Evolutionary conservation across 179 eudicot genomes (phyloP).

Genomic region (Silene noctiflora): DNA sequence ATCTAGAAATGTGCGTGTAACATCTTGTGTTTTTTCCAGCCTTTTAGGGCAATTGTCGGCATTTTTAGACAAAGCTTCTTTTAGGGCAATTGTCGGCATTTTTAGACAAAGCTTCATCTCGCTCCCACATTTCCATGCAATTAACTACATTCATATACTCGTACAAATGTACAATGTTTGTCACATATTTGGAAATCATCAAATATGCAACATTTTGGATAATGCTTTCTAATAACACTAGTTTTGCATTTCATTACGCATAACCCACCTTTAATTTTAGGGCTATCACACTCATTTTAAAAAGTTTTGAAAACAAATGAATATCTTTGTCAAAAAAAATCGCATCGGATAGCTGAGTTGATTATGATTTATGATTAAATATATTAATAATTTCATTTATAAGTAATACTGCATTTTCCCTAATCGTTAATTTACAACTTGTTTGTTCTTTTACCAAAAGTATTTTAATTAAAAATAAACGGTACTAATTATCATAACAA

Average conservation of each 20-base stretch:
- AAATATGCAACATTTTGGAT: constrained; percentile 18
- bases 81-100: constrained; percentile 17
- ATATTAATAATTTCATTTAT: too few relatives aligned
- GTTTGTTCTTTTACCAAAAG: too few relatives aligned
- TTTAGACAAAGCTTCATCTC: constrained; percentile 6
- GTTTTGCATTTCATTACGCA: constrained; percentile 4
- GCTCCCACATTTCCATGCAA: constrained; percentile 20
- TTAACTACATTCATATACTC: neutral
- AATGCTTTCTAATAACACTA: neutral
- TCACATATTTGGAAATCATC: constrained; percentile 11
- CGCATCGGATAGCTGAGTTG: too few relatives aligned
- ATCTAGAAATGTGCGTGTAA: constrained; percentile 14
- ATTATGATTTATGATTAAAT: too few relatives aligned
- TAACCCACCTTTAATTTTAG: neutral
- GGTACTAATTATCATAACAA: too few relatives aligned
- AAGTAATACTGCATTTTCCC: too few relatives aligned
- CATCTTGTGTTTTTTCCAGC: constrained; percentile 3
- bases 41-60: constrained; percentile 21
- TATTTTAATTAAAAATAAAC: too few relatives aligned
- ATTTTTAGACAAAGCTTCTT: constrained; percentile 14
- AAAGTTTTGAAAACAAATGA: too few relatives aligned
- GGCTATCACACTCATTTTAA: neutral
- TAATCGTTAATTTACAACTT: too few relatives aligned
- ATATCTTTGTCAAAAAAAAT: too few relatives aligned
- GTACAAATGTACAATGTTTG: neutral